Conservation (phyloP, 768 basidiomycete species). For the Chiua virens region DNA sequence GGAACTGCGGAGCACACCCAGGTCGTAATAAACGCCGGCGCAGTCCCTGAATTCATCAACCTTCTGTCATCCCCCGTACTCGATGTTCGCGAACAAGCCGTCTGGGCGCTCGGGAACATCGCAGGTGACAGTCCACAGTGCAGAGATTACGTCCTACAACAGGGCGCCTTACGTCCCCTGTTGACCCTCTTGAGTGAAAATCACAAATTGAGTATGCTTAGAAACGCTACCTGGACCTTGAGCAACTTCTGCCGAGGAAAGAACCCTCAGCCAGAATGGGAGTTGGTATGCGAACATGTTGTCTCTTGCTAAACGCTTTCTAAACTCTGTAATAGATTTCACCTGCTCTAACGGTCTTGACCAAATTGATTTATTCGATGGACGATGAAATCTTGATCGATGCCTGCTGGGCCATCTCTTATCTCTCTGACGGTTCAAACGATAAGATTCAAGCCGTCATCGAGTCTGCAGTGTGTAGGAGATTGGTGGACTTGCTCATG, state of each 20-base stretch:
- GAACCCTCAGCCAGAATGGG: slow-evolving; percentile 97
- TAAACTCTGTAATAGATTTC: slow-evolving; percentile 68
- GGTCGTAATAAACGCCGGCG: slow-evolving; percentile 92
- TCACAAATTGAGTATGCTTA: slow-evolving; percentile 97
- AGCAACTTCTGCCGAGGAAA: slow-evolving; percentile 99
- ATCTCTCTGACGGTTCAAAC: slow-evolving; percentile 97
- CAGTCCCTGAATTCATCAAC: slow-evolving; percentile 97
- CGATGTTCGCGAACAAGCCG: slow-evolving; percentile 98
- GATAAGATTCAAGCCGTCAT: slow-evolving; percentile 99
- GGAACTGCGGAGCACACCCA: slow-evolving; percentile 98
- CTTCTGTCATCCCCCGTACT: slow-evolving; percentile 91
- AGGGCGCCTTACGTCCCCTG: slow-evolving; percentile 91
- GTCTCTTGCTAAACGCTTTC: slow-evolving; percentile 9
- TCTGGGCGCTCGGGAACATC: slow-evolving; percentile 99
- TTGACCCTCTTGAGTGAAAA: slow-evolving; percentile 89
- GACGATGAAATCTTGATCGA: slow-evolving; percentile 99
- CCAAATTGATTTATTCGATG: slow-evolving; percentile 97
- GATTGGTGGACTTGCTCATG: slow-evolving; percentile 96
- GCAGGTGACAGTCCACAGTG: slow-evolving; percentile 98
- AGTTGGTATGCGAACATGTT: slow-evolving; percentile 60
- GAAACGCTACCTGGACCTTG: slow-evolving; percentile 98
- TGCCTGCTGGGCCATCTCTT: slow-evolving; percentile 99
- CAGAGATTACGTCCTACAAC: slow-evolving; percentile 92
- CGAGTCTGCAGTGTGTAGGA: slow-evolving; percentile 95
- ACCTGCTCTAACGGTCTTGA: slow-evolving; percentile 93